Evolutionary conservation across 2,329 filamentous ascomycete species (phyloP).

Genomic region (Exutisphaerella laricina): DNA sequence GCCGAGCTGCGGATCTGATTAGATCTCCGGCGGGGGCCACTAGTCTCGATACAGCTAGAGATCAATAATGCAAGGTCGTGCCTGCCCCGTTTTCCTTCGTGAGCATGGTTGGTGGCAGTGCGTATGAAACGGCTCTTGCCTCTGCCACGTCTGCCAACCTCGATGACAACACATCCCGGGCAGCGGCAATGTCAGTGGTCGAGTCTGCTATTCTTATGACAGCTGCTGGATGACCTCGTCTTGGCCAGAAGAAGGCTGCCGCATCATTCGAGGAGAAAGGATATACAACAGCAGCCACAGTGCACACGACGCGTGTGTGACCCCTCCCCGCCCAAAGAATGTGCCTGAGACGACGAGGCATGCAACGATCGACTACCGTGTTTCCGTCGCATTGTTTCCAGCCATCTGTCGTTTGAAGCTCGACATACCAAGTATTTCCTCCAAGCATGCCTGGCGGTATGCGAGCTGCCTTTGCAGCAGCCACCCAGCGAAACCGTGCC

Average conservation of each 20-base stretch:
- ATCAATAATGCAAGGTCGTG: no score
- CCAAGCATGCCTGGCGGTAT: constrained; percentile 20
- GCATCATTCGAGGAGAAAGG: neutral
- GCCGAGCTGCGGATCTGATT: no score
- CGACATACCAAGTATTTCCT: no score
- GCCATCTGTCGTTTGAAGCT: no score
- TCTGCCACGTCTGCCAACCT: constrained; percentile 1
- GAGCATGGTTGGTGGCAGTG: no score
- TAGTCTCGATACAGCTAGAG: neutral
- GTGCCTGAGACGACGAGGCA: neutral
- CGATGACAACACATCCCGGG: neutral
- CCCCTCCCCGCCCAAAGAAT: neutral
- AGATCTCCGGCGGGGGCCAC: neutral
- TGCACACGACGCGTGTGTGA: neutral
- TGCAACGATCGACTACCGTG: no score
- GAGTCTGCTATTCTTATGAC: neutral
- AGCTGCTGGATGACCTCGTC: neutral
- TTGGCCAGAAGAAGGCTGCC: constrained; percentile 1
- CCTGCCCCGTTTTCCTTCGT: no score
- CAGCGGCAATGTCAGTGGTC: no score
- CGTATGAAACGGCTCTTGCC: neutral
- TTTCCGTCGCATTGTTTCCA: no score
- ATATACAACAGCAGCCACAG: no score
- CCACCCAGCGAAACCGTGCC: constrained; percentile 23
- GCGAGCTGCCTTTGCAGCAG: constrained; percentile 29